Percentiles rank a stretch among this genome's conserved stretches.
Conservation (phyloP, 1,139 yeast species). For the Pichia sp. region DNA sequence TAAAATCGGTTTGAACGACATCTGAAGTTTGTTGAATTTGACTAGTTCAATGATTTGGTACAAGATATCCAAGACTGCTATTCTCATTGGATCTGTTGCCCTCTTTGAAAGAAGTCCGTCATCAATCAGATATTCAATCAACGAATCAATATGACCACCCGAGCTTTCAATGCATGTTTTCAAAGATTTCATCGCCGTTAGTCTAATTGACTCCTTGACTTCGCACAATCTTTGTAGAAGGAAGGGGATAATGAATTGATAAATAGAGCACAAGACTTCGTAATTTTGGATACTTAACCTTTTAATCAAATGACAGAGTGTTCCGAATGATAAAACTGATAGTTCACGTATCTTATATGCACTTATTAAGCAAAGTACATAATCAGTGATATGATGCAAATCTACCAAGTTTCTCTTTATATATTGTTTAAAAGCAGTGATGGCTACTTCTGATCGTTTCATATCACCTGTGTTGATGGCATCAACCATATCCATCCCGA, state of each 20-base stretch:
- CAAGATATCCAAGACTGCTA: constrained; percentile 35
- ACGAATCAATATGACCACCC: constrained; percentile 33
- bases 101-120: constrained; percentile 29
- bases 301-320: constrained; percentile 67
- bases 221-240: constrained; percentile 48
- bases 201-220: constrained; percentile 33
- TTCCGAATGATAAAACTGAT: constrained; percentile 46
- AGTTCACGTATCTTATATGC: constrained; percentile 32
- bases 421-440: constrained; percentile 20
- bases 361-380: constrained; percentile 47
- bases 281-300: constrained; percentile 71
- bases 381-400: constrained; percentile 41
- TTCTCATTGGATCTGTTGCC: constrained; percentile 26
- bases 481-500: constrained; percentile 5
- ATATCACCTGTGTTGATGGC: constrained; percentile 2
- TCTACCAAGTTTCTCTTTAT: constrained; percentile 62
- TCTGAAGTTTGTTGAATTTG: constrained; percentile 32
- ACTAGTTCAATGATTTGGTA: constrained; percentile 26
- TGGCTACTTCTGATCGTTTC: constrained; percentile 2
- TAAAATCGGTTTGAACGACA: constrained; percentile 30
- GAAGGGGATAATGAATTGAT: constrained; percentile 47
- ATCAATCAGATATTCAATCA: constrained; percentile 41
- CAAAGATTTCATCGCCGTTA: constrained; percentile 48
- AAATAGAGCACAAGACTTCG: constrained; percentile 39
- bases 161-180: constrained; percentile 59